Evolutionary conservation across 345 rosid species (phyloP), one percentile per base, ranked within the genome.

Genomic region (Erysimum cheiranthoides): DNA sequence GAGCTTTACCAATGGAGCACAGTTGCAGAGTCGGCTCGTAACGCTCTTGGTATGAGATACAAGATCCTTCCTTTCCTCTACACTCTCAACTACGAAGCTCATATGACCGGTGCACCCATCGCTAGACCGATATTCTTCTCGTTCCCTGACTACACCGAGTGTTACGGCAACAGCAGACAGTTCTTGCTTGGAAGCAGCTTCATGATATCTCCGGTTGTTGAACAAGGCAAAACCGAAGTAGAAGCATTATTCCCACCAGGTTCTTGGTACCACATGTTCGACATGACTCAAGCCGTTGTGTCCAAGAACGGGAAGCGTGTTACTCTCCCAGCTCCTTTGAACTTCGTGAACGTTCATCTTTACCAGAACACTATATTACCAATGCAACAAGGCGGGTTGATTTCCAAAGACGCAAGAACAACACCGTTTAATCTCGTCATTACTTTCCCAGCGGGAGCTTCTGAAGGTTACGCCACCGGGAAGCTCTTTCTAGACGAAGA

Each of bases 71-170:
- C 98, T 47, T 88, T 80, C 83, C 83, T 95, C 70, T 95, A 95
- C 87, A 90, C 99, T 0, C 77, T 95, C 18, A 92, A 43, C 86
- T 90, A 87, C 46, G 90, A 88, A 78, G 93, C 97, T 57, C 96
- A 92, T 73, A 69, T 30, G 11, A 87, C 71, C 1, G 97, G 99
- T 63, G 97, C 97, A 5, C 94, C 96, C 17, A 89, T 92, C 39
- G 97, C 97, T 3, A 82, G 98, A 68, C 99, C 99, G n/a, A 89
- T 95, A 70, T 95, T 95, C 92, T 95, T 95, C 87, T 84, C 99
- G 1, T 95, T 95, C 81, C 91, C 98, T 9, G 68, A 79, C 8
- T 90, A 81, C 75, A 72, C 75, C 0, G 85, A 88, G 21, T 87
- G 93, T 18, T 93, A 95, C 16, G 88, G 88, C 18, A 11, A 80